Percentiles rank a stretch among this genome's conserved stretches.
phyloP scores from a whole-genome alignment of 2,329 filamentous ascomycete genomes.

The Claviceps arundinis region DNA sequence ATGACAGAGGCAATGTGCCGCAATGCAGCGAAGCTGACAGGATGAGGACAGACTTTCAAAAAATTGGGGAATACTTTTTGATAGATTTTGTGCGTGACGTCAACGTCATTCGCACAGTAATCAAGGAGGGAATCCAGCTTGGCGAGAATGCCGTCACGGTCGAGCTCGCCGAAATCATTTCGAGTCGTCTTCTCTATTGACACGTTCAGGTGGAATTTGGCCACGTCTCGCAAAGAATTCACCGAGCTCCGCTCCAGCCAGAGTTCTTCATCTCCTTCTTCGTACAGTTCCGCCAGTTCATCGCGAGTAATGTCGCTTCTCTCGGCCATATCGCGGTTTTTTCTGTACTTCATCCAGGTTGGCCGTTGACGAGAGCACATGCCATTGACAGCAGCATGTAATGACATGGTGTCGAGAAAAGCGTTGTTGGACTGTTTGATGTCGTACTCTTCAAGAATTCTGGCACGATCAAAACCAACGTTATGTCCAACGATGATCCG shows the following conservation, averaged over 20 bases:
- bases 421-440: slow-evolving; percentile 69
- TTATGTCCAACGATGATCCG: slow-evolving; percentile 89
- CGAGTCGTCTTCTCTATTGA: slow-evolving; percentile 81
- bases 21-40: slow-evolving; percentile 89
- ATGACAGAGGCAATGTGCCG: slow-evolving; percentile 90
- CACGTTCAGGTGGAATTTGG: slow-evolving; percentile 87
- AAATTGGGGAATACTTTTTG: slow-evolving; percentile 87
- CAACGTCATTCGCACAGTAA: slow-evolving; percentile 91
- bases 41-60: slow-evolving; percentile 80
- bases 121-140: slow-evolving; percentile 75
- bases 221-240: slow-evolving; percentile 89
- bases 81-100: slow-evolving; percentile 87
- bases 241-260: slow-evolving; percentile 93
- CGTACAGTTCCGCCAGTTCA: slow-evolving; percentile 56
- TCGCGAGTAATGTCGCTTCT: slow-evolving; percentile 57
- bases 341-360: slow-evolving; percentile 95
- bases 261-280: slow-evolving; percentile 88
- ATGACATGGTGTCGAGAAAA: slow-evolving; percentile 94
- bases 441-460: slow-evolving; percentile 80
- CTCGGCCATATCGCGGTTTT: slow-evolving; percentile 73
- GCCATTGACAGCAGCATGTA: slow-evolving; percentile 94
- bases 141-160: slow-evolving; percentile 53
- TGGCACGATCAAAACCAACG: slow-evolving; percentile 83
- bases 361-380: slow-evolving; percentile 97
- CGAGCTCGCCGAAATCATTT: slow-evolving; percentile 74